Evolutionary conservation across 2,329 filamentous ascomycete species (phyloP).

Genomic region (Leptosphaerulina australis): DNA sequence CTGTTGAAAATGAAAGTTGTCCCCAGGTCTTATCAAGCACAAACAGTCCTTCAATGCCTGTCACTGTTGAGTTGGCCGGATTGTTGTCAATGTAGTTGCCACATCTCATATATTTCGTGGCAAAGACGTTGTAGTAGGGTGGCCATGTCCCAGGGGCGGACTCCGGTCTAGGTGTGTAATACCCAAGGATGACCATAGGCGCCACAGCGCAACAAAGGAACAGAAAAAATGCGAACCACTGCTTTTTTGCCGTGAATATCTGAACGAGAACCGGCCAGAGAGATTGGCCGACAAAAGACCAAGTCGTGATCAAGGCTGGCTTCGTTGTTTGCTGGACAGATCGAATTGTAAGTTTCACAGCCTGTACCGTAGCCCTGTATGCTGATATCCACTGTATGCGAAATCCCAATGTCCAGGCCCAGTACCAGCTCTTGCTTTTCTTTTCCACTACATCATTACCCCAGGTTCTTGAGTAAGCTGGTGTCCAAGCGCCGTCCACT

Average conservation of each 20-base stretch:
- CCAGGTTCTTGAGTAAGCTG: conserved; percentile 2
- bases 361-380: neutral
- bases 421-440: neutral
- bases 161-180: conserved; percentile 4
- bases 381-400: conserved; percentile 3
- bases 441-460: conserved; percentile 8
- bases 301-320: neutral
- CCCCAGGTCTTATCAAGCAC: conserved; percentile 37
- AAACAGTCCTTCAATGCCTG: conserved; percentile 38
- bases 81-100: conserved; percentile 7
- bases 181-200: conserved; percentile 20
- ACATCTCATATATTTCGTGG: conserved; percentile 22
- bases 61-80: conserved; percentile 24
- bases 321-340: neutral
- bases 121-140: conserved; percentile 21
- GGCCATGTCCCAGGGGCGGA: neutral
- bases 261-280: neutral
- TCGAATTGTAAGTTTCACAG: neutral
- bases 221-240: conserved; percentile 19
- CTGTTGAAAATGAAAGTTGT: conserved; percentile 36
- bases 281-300: neutral
- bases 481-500: neutral
- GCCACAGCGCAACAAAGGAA: conserved; percentile 13
- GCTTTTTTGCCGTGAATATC: conserved; percentile 13
- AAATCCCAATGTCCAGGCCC: conserved; percentile 11